Evolutionary conservation across 2,329 filamentous ascomycete genomes (phyloP), one percentile per base, ranked within the genome.

Genomic region (Bipolaris oryzae): DNA sequence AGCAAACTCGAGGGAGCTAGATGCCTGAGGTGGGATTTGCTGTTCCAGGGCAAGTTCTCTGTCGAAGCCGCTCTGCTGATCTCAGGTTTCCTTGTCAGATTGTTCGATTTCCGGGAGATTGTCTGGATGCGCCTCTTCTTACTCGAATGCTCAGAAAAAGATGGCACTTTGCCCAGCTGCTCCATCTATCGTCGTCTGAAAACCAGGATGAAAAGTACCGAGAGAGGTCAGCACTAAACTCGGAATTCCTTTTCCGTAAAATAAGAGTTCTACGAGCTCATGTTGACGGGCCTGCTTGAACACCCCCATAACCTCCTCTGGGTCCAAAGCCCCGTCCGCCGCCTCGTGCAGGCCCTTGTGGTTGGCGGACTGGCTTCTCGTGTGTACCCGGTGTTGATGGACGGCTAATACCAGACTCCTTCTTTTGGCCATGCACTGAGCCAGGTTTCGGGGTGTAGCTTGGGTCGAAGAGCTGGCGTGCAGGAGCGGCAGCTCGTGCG

Each of bases 301-400:
- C 52, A n/a, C 20, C 15, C 28, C 45, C 42, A 21, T 66, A 58
- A 37, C 50, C 54, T 21, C 89, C 89, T 68, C 90, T 83, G 60
- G 80, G 81, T 44, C 83, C 84, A 70, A 95, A 93, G 34, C 89
- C 90, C 76, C 92, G 92, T 0, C 91, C 91, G 53, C 88, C 90
- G 69, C 89, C 84, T 55, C 90, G 90, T 44, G 84, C 84, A 9
- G 93, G 93, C 9, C 92, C 92, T 68, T 85, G 85, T 1, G 93
- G 92, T 69, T 85, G 81, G 60, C 93, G 86, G 57, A 92, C 84
- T 15, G 90, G 85, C 60, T 88, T 86, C 45, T 89, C 86, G 44
- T 89, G 85, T 25, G 87, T 84, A 50, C 82, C 84, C n/a, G 82
- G 82, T 4, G 83, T 82, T 11, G 79, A 80, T 16, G 81, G 76